Conservation (phyloP, 208 protist genomes). For the Blechomonas ayalai region DNA sequence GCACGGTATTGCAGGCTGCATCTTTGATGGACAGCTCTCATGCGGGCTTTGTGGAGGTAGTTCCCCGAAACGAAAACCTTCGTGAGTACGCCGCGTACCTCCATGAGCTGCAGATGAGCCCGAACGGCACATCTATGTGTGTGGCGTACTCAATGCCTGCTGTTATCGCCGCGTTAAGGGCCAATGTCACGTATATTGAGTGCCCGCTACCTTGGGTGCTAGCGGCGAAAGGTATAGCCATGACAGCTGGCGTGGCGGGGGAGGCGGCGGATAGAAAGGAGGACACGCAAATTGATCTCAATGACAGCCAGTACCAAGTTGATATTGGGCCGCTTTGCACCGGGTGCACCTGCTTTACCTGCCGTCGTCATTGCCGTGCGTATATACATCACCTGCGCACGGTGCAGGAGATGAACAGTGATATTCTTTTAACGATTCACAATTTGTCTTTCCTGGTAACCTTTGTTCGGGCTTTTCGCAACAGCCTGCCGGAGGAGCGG, state of each 20-base stretch:
- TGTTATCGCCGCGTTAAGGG: constrained; percentile 32
- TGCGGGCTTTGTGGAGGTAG: constrained; percentile 15
- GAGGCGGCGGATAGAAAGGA: background rate
- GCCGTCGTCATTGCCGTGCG: constrained; percentile 56
- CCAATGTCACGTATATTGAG: constrained; percentile 50
- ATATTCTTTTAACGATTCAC: constrained; percentile 75
- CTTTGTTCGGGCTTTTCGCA: constrained; percentile 17
- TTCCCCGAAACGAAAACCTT: constrained; percentile 26
- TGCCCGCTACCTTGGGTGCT: constrained; percentile 64
- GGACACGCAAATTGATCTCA: constrained; percentile 59
- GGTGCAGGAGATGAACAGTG: constrained; percentile 87
- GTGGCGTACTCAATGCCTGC: constrained; percentile 29
- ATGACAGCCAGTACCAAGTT: constrained; percentile 50
- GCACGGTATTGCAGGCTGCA: constrained; percentile 14
- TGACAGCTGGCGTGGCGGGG: constrained; percentile 3
- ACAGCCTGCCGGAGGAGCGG: background rate
- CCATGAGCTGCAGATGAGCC: constrained; percentile 12
- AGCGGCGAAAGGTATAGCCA: constrained; percentile 63
- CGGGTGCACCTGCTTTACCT: constrained; percentile 72
- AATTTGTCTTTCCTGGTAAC: constrained; percentile 45
- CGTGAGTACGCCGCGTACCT: constrained; percentile 11
- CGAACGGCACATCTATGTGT: constrained; percentile 20
- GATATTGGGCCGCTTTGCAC: constrained; percentile 48
- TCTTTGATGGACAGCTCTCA: constrained; percentile 8
- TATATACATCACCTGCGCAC: constrained; percentile 87